Evolutionary conservation across 2,329 filamentous ascomycete genomes (phyloP).

Genomic region (Plenodomus tracheiphilus): DNA sequence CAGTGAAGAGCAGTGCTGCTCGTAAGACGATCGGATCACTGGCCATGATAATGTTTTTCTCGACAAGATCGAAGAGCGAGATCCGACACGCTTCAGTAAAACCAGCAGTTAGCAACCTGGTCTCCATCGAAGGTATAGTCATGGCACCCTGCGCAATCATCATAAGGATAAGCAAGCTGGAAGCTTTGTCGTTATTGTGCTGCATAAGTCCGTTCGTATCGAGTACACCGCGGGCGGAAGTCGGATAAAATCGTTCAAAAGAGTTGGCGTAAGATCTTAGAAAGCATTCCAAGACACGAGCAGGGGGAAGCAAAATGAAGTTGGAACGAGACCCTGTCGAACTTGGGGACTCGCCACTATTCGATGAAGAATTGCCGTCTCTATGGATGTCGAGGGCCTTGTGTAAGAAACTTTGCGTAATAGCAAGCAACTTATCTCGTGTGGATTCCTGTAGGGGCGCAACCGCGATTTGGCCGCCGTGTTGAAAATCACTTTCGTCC

Average conservation of each 20-base stretch:
- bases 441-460: conserved; percentile 58
- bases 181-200: conserved; percentile 64
- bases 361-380: conserved; percentile 50
- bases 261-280: conserved; percentile 67
- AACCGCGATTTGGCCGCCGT: conserved; percentile 52
- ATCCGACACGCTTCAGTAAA: conserved; percentile 73
- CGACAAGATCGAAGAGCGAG: conserved; percentile 71
- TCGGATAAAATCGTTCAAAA: conserved; percentile 67
- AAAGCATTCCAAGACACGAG: conserved; percentile 69
- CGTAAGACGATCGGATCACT: conserved; percentile 67
- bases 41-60: conserved; percentile 70
- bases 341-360: conserved; percentile 50
- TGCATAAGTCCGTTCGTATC: conserved; percentile 70
- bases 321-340: conserved; percentile 57
- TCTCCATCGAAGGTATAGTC: conserved; percentile 66
- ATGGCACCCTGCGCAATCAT: conserved; percentile 75
- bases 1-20: conserved; percentile 68
- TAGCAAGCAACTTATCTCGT: conserved; percentile 70
- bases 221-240: conserved; percentile 62
- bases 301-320: conserved; percentile 68
- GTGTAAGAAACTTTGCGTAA: conserved; percentile 70
- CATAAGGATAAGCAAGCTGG: conserved; percentile 67
- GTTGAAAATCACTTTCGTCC: conserved; percentile 53
- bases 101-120: conserved; percentile 66
- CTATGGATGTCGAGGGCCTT: conserved; percentile 71